Evolutionary conservation across 306 rosid species (phyloP).

Genomic region (Herpetospermum pedunculosum): DNA sequence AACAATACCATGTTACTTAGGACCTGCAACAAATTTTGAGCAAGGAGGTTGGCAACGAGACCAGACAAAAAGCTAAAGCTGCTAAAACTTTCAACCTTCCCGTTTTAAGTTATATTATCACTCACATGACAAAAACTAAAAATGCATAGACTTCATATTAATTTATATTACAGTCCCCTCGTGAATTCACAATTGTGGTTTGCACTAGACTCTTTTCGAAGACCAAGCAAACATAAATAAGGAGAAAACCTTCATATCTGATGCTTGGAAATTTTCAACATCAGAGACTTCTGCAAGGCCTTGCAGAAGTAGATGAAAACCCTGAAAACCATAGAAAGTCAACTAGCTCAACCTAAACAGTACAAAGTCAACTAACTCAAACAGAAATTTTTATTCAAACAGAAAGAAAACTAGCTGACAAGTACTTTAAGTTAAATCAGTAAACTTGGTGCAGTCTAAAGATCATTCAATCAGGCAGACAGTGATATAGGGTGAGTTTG

Average conservation of each 20-base stretch:
- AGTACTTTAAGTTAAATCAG: neutral
- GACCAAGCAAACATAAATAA: neutral
- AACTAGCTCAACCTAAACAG: neutral
- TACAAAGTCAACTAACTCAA: neutral
- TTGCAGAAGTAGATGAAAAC: constrained; percentile 53
- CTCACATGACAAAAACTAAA: neutral
- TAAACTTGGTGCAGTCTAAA: neutral
- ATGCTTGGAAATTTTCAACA: constrained; percentile 25
- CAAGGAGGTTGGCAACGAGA: neutral
- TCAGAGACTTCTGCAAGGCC: constrained; percentile 28
- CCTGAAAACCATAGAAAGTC: constrained; percentile 22
- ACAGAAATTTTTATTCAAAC: neutral
- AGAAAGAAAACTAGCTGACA: neutral
- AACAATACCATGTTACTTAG: constrained; percentile 54
- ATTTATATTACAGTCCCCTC: neutral
- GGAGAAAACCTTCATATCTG: constrained; percentile 41
- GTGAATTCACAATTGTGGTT: neutral
- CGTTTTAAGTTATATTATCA: neutral
- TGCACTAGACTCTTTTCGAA: neutral
- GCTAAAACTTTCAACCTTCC: neutral
- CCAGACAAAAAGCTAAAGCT: neutral
- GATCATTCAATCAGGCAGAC: neutral
- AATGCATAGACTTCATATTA: too few species aligned
- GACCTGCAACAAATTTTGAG: constrained; percentile 35
- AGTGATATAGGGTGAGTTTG: constrained; percentile 9